Conservation (phyloP, 1,284 basidiomycete species). For the Boletellus deceptivus region DNA sequence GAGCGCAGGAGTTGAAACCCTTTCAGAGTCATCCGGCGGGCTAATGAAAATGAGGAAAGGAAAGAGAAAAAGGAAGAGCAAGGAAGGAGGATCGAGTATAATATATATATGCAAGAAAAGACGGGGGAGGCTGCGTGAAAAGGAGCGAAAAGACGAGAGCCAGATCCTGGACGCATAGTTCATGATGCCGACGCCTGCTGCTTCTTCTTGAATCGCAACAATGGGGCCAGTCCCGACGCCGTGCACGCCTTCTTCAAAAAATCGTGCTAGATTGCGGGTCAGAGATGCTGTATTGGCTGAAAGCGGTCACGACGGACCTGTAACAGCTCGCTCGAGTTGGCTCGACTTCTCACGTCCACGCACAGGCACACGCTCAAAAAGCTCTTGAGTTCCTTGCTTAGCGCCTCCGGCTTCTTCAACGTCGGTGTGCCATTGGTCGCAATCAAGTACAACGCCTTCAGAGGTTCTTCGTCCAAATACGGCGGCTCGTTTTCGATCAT, state of each 20-base stretch:
- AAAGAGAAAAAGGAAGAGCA: not conserved
- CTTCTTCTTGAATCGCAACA: conserved; percentile 72
- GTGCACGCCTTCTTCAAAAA: conserved; percentile 88
- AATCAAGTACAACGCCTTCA: conserved; percentile 96
- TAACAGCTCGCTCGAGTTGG: conserved; percentile 89
- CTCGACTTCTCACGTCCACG: conserved; percentile 94
- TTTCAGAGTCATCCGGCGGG: conserved; percentile 1
- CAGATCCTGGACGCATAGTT: conserved; percentile 1
- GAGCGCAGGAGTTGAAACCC: not conserved
- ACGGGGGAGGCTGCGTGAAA: not conserved
- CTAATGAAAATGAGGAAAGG: not conserved
- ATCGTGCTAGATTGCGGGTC: conserved; percentile 64
- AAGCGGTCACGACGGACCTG: conserved; percentile 54
- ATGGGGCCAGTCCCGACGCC: conserved; percentile 76
- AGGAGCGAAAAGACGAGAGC: not conserved
- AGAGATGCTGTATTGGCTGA: not conserved
- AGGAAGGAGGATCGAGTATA: not conserved
- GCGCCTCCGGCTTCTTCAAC: conserved; percentile 91
- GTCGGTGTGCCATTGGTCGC: conserved; percentile 98
- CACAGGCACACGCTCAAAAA: conserved; percentile 97
- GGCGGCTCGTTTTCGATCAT: conserved; percentile 99
- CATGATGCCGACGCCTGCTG: conserved; percentile 32
- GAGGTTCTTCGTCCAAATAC: conserved; percentile 95
- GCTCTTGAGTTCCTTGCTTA: conserved; percentile 90
- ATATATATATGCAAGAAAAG: conserved; percentile 25